Conservation (phyloP, 352 stramenopile species). For the Thraustochytrium sp. region DNA sequence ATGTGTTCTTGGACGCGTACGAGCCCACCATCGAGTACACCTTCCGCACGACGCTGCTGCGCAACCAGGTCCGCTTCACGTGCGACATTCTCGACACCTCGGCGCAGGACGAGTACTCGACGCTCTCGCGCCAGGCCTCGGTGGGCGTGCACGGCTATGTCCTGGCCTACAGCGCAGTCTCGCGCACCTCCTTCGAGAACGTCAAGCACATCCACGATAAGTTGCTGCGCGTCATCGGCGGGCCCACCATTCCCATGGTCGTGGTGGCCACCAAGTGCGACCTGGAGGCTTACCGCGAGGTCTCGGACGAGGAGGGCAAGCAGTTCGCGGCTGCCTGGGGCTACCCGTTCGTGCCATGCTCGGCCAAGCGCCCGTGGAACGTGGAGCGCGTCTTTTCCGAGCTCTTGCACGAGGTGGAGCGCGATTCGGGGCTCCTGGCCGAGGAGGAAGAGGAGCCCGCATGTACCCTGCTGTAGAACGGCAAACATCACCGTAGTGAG, state of each 20-base stretch:
- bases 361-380: slow-evolving; percentile 77
- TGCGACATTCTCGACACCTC: slow-evolving; percentile 56
- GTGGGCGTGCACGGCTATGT: slow-evolving; percentile 80
- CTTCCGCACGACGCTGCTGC: slow-evolving; percentile 77
- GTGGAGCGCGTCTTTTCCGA: slow-evolving; percentile 81
- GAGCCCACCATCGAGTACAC: slow-evolving; percentile 82
- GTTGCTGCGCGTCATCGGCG: slow-evolving; percentile 77
- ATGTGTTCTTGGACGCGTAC: slow-evolving; percentile 79
- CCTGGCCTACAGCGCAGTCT: slow-evolving; percentile 76
- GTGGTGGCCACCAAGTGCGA: slow-evolving; percentile 80
- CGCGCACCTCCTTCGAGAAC: slow-evolving; percentile 75
- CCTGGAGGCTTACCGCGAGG: slow-evolving; percentile 72
- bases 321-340: slow-evolving; percentile 67
- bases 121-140: slow-evolving; percentile 75
- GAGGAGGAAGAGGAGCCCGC: slow-evolving; percentile 52
- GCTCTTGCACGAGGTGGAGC: slow-evolving; percentile 80
- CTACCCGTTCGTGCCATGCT: slow-evolving; percentile 77
- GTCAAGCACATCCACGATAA: slow-evolving; percentile 81
- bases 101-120: slow-evolving; percentile 74
- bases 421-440: slow-evolving; percentile 73
- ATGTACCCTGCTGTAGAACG: background rate
- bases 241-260: slow-evolving; percentile 65
- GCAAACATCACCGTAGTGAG: no score
- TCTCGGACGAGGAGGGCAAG: slow-evolving; percentile 68
- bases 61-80: slow-evolving; percentile 75